Conservation (phyloP, 345 rosid species). For the Kernera saxatilis region DNA sequence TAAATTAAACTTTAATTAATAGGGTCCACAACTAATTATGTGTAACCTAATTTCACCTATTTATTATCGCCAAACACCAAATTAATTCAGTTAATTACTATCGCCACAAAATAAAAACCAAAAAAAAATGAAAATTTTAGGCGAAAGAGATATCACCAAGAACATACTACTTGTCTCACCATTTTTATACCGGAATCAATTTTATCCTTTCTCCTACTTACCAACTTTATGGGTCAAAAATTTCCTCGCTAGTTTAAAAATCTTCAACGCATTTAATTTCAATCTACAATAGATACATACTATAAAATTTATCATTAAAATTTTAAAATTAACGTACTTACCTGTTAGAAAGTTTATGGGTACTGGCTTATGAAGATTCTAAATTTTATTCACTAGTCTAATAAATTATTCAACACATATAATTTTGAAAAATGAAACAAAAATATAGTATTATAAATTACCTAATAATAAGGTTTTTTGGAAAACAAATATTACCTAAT, state of each 20-base stretch:
- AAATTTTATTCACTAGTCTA: neutral
- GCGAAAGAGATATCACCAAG: conserved; percentile 9
- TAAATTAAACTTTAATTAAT: too few species aligned
- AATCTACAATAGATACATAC: neutral
- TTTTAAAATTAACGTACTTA: neutral
- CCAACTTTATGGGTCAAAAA: neutral
- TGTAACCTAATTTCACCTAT: conserved; percentile 7
- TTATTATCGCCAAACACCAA: conserved; percentile 1
- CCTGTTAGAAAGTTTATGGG: neutral
- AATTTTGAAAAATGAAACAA: neutral
- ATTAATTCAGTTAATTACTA: neutral
- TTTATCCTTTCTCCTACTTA: neutral
- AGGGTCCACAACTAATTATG: neutral
- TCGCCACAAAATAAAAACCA: neutral
- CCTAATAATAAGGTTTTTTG: neutral
- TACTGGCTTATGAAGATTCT: neutral
- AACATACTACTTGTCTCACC: conserved; percentile 4
- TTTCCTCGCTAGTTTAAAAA: neutral
- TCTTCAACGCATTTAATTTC: neutral
- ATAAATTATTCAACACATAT: neutral
- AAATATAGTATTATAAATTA: neutral
- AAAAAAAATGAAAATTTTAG: neutral
- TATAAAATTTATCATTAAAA: neutral
- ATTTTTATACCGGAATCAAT: neutral
- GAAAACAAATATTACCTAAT: conserved; percentile 43